Conservation (phyloP, 176 grass and related monocot genomes). For the Dendrocalamus sinicus region DNA sequence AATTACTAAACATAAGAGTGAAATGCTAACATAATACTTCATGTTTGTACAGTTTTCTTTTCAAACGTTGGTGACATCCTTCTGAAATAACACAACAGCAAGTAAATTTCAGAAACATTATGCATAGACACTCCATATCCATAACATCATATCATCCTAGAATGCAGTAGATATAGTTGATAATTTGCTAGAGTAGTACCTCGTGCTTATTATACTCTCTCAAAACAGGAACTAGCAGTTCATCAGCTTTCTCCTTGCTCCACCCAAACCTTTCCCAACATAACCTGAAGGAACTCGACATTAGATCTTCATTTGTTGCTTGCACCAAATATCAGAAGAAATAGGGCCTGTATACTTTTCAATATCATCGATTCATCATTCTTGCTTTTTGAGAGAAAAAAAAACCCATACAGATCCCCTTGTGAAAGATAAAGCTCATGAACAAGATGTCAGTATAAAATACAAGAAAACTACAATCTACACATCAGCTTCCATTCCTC, state of each 20-base stretch:
- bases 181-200: constrained; percentile 48
- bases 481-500: not conserved
- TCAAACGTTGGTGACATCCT: not conserved
- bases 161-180: constrained; percentile 29
- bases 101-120: constrained; percentile 15
- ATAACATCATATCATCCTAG: constrained; percentile 31
- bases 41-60: not conserved
- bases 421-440: constrained; percentile 11
- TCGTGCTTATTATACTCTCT: constrained; percentile 93
- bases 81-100: constrained; percentile 10
- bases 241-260: constrained; percentile 92
- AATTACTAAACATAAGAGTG: not conserved
- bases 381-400: not conserved
- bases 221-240: constrained; percentile 90
- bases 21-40: not conserved
- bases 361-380: not conserved
- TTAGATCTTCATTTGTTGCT: constrained; percentile 29
- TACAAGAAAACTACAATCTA: constrained; percentile 6
- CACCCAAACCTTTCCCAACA: constrained; percentile 98
- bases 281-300: constrained; percentile 55
- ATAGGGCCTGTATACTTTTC: not conserved
- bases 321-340: constrained; percentile 24
- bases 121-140: constrained; percentile 18
- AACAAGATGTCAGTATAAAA: not conserved
- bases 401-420: not conserved